Evolutionary conservation across 345 rosid species (phyloP).

Genomic region (Sisymbrium altissimum): DNA sequence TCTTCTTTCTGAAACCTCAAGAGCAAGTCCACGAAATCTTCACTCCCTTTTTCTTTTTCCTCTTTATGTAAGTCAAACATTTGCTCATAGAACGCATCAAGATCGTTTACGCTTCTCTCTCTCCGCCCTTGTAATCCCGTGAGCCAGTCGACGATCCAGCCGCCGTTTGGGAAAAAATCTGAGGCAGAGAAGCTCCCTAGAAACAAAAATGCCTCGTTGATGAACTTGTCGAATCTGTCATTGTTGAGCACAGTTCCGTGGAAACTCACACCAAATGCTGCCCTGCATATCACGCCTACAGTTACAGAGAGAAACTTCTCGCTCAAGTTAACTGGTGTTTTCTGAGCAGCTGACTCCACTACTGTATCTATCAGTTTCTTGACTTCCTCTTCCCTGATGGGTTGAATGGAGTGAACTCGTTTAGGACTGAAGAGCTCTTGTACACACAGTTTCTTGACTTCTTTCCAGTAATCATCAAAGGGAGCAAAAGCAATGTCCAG

Average conservation of each 20-base stretch:
- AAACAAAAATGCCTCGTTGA: constrained; percentile 33
- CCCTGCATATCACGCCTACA: constrained; percentile 31
- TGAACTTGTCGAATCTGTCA: constrained; percentile 24
- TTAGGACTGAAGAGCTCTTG: constrained; percentile 39
- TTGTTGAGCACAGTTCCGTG: constrained; percentile 27
- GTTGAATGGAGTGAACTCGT: constrained; percentile 34
- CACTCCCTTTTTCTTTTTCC: constrained; percentile 17
- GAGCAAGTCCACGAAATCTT: constrained; percentile 36
- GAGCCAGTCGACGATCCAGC: constrained; percentile 44
- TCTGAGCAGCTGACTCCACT: constrained; percentile 4
- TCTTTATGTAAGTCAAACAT: constrained; percentile 43
- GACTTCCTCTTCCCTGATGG: constrained; percentile 44
- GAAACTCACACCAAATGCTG: constrained; percentile 47
- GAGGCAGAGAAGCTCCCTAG: constrained; percentile 39
- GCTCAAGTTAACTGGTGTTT: constrained; percentile 28
- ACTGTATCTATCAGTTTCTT: constrained; percentile 33
- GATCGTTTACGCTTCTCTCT: constrained; percentile 31
- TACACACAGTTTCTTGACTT: constrained; percentile 37
- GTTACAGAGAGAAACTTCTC: constrained; percentile 28
- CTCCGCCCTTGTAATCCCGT: constrained; percentile 34
- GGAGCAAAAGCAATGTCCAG: constrained; percentile 48
- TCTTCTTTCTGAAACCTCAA: constrained; percentile 29
- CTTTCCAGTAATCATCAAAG: constrained; percentile 42
- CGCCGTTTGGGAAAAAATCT: constrained; percentile 42
- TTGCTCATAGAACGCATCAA: constrained; percentile 42